Evolutionary conservation across 495 filamentous ascomycete species (phyloP).

Genomic region (Umbilicaria muhlenbergii): DNA sequence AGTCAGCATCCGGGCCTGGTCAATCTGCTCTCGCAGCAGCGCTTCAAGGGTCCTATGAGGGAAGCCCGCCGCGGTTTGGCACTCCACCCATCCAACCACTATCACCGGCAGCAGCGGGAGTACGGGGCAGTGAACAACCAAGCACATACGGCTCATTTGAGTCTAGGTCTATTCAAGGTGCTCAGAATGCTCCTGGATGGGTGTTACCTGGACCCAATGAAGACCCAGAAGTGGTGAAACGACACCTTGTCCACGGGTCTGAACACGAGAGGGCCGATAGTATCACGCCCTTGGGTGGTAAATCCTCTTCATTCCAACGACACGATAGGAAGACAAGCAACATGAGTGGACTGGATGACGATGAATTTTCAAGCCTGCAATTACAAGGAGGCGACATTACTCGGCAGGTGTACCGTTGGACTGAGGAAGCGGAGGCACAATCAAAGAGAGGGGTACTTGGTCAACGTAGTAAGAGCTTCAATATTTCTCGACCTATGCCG

Average conservation of each 20-base stretch:
- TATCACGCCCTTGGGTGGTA: conserved; percentile 13
- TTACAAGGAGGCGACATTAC: conserved; percentile 92
- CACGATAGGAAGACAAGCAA: conserved; percentile 31
- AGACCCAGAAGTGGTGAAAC: conserved; percentile 64
- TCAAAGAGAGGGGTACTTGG: conserved; percentile 22
- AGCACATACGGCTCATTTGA: conserved; percentile 76
- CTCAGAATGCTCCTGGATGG: conserved; percentile 10
- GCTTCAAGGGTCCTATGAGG: conserved; percentile 45
- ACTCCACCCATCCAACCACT: conserved; percentile 38
- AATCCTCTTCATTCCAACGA: neutral
- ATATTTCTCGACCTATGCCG: conserved; percentile 54
- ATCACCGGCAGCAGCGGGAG: conserved; percentile 34
- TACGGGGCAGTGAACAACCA: conserved; percentile 32
- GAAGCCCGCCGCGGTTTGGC: conserved; percentile 32
- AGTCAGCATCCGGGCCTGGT: conserved; percentile 45
- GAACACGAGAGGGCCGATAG: conserved; percentile 17
- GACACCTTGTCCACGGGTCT: conserved; percentile 61
- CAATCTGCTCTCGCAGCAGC: conserved; percentile 64
- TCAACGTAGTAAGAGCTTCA: conserved; percentile 74
- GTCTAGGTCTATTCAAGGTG: conserved; percentile 28
- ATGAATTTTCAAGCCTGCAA: conserved; percentile 83
- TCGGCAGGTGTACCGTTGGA: conserved; percentile 85
- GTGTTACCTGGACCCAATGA: conserved; percentile 39
- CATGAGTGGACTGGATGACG: conserved; percentile 37
- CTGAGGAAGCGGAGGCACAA: conserved; percentile 56